phyloP scores from a whole-genome alignment of 495 filamentous ascomycete species.

The Tuber indicum region DNA sequence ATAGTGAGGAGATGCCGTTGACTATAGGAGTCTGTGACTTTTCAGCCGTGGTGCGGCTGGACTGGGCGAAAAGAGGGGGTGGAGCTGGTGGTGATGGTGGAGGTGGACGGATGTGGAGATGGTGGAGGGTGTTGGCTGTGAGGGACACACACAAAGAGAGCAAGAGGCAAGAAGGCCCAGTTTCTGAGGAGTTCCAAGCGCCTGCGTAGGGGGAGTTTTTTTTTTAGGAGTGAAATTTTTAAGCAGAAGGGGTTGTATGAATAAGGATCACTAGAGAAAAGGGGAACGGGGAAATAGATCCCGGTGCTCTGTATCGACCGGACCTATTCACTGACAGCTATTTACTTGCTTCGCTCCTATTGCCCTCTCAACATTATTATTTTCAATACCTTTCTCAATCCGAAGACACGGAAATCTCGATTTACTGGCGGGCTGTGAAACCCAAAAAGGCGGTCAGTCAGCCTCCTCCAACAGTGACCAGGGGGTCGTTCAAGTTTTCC shows the following conservation, averaged over 20 bases:
- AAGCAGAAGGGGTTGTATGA: background rate
- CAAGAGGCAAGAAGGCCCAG: background rate
- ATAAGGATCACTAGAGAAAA: background rate
- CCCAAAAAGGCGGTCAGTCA: background rate
- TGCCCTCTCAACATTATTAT: background rate
- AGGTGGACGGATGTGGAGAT: conserved; percentile 11
- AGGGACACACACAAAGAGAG: conserved; percentile 17
- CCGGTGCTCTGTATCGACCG: background rate
- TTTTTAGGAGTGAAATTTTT: background rate
- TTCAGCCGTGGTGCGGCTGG: background rate
- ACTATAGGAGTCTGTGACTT: background rate
- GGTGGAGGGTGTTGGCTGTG: conserved; percentile 14
- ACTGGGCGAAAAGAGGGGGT: background rate
- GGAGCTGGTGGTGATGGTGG: conserved; percentile 8
- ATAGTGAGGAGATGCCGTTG: background rate
- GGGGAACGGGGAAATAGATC: background rate
- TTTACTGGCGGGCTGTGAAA: background rate
- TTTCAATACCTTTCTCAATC: background rate
- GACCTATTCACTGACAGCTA: background rate
- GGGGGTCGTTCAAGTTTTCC: background rate
- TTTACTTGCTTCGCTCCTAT: background rate
- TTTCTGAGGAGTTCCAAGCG: background rate
- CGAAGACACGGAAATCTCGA: background rate
- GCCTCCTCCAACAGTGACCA: background rate
- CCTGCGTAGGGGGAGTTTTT: background rate